phyloP scores from a whole-genome alignment of 1,139 yeast species.

The Torulaspora pretoriensis region DNA sequence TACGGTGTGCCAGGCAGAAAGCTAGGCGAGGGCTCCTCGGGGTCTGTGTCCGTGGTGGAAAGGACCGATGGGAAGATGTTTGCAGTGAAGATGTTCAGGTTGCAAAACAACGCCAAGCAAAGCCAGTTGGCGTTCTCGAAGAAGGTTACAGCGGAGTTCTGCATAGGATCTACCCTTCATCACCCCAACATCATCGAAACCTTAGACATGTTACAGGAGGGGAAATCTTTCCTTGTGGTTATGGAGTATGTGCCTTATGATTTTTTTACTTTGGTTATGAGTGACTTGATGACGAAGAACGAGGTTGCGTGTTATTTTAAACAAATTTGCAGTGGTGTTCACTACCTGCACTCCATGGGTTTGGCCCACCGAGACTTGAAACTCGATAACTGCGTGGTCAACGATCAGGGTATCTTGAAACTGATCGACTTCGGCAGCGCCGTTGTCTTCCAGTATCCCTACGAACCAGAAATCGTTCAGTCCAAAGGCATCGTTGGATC shows the following conservation, averaged over 20 bases:
- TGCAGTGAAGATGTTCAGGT: slow-evolving; percentile 68
- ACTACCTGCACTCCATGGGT: slow-evolving; percentile 60
- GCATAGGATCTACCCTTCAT: slow-evolving; percentile 55
- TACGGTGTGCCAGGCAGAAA: slow-evolving; percentile 61
- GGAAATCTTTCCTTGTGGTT: slow-evolving; percentile 50
- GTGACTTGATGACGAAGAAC: slow-evolving; percentile 54
- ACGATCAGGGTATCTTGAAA: slow-evolving; percentile 55
- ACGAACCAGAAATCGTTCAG: slow-evolving; percentile 38
- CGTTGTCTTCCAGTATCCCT: slow-evolving; percentile 51
- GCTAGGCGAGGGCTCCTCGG: slow-evolving; percentile 75
- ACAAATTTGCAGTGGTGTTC: slow-evolving; percentile 60
- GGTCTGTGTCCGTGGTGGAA: slow-evolving; percentile 60
- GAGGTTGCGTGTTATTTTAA: slow-evolving; percentile 67
- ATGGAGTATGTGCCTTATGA: slow-evolving; percentile 77
- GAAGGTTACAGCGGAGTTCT: slow-evolving; percentile 64
- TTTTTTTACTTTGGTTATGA: slow-evolving; percentile 73
- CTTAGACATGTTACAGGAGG: slow-evolving; percentile 56
- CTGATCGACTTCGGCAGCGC: slow-evolving; percentile 78
- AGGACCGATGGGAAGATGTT: slow-evolving; percentile 49
- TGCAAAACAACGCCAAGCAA: slow-evolving; percentile 20
- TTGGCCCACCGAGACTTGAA: slow-evolving; percentile 75
- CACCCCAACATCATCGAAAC: slow-evolving; percentile 66
- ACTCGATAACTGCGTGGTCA: slow-evolving; percentile 73
- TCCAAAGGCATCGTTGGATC: slow-evolving; percentile 76
- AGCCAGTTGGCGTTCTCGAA: slow-evolving; percentile 50